These are phyloP conservation scores for Rosa chinensis DNA, from an alignment of 306 rosid genomes.

Conservation along the genomic window DNA sequence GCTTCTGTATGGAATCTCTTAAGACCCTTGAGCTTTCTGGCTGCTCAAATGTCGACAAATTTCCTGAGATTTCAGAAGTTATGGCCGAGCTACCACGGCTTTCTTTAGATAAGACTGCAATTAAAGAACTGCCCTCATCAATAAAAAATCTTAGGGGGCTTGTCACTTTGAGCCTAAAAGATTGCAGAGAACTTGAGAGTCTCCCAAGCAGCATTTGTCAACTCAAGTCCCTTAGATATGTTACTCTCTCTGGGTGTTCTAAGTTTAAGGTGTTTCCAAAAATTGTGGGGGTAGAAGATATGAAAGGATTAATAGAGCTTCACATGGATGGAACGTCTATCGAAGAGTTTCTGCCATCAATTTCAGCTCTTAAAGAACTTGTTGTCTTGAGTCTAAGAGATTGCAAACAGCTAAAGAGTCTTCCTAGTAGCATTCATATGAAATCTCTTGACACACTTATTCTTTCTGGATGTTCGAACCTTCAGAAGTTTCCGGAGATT, in stretches of 20 bases:
- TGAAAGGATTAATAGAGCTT: neutral
- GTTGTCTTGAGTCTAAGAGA: neutral
- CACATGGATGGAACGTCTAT: neutral
- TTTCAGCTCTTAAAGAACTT: neutral
- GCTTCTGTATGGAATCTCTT: neutral
- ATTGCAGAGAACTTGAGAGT: neutral
- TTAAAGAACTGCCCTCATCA: neutral
- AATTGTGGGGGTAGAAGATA: neutral
- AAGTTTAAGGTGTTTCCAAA: neutral
- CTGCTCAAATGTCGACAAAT: neutral
- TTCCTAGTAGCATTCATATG: neutral
- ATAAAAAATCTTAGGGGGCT: constrained; percentile 1
- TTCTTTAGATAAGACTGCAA: neutral
- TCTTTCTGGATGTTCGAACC: neutral
- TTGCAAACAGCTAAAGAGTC: neutral
- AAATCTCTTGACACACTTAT: neutral
- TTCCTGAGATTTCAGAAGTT: constrained; percentile 12
- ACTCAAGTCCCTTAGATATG: neutral
- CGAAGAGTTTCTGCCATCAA: neutral
- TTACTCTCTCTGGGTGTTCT: neutral
- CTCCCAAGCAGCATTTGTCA: constrained; percentile 10
- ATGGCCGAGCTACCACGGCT: neutral
- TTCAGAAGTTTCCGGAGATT: constrained; percentile 18
- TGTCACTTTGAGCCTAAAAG: neutral
- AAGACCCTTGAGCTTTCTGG: neutral